phyloP scores from a whole-genome alignment of 2,329 filamentous ascomycete genomes.

The Ophiobolus disseminans region DNA sequence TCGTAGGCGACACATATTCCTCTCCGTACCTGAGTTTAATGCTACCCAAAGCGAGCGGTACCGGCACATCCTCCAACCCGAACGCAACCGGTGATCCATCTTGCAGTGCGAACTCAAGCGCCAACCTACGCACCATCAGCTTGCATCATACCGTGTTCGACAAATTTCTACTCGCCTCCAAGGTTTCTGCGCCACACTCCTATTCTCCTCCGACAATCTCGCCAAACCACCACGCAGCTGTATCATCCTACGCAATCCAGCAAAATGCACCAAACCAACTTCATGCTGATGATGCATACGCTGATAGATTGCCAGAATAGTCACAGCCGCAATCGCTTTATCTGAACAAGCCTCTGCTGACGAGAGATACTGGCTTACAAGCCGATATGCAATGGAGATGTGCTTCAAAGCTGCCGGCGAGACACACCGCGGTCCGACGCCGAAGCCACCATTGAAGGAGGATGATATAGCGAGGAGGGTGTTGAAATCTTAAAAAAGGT shows the following conservation, averaged over 20 bases:
- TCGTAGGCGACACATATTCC: too few relatives aligned
- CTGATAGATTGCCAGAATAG: constrained; percentile 13
- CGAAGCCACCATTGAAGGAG: constrained; percentile 6
- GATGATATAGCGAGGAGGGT: constrained; percentile 8
- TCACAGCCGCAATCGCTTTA: constrained; percentile 15
- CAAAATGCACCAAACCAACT: constrained; percentile 11
- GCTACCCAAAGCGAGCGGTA: too few relatives aligned
- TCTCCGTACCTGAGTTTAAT: too few relatives aligned
- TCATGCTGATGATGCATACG: constrained; percentile 9
- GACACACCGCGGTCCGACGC: neutral
- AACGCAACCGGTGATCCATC: constrained; percentile 4
- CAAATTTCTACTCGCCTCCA: constrained; percentile 6
- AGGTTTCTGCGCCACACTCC: constrained; percentile 11
- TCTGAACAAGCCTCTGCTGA: constrained; percentile 6
- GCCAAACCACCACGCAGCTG: constrained; percentile 11
- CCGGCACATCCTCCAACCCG: constrained; percentile 1
- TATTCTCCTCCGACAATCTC: constrained; percentile 9
- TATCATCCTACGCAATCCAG: constrained; percentile 11
- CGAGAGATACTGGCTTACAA: constrained; percentile 6
- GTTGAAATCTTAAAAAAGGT: constrained; percentile 15
- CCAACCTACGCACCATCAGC: neutral
- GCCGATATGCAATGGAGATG: constrained; percentile 9
- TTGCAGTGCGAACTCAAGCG: constrained; percentile 14
- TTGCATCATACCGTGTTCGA: neutral
- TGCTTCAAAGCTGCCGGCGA: constrained; percentile 8